Base-by-base conservation (phyloP, 768 basidiomycete genomes). In the Mycena pura region DNA sequence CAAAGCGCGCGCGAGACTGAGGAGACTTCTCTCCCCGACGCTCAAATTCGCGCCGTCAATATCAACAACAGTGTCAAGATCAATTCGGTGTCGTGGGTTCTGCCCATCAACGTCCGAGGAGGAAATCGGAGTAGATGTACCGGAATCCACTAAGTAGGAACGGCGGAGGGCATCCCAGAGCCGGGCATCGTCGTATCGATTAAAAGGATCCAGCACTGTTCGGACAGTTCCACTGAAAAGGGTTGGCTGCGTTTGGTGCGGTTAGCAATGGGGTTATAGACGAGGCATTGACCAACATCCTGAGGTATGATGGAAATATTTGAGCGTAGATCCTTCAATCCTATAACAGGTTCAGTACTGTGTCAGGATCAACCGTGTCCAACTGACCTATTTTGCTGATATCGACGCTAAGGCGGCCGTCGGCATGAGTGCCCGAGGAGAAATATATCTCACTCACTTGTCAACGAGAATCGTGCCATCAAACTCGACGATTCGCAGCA, bases 1-100 rank as follows among this genome's bases (percentile, higher is more conserved):
- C 14, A 95, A 76, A 3, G 93, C 93, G 32, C 93, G 81, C 28
- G 93, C 93, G 38, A 94, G 79, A 25, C 88, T 90, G 19, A 94
- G 85, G 22, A 94, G 76, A 7, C 86, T 88, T 51, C 90, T 77
- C 80, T 92, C 78, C 19, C 88, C 88, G 15, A 91, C 86, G 41
- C 87, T 89, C 62, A 93, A 66, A 64, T 93, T 93, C 8, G 77
- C 75, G 8, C 93, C 93, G 69, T 93, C 93, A 32, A 86, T 83
- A 39, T 92, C 92, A 27, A 95, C 82, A 1, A 82, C 76, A n/a
- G 86, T 87, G 68, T 95, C 93, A 10, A 95, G 81, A 3, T 84
- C 85, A 70, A 93, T 76, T 45, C 70, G 72, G 51, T 68, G 63
- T 34, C 70, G 64, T 72, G 83, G 82, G 59, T 85, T 83, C 3